phyloP scores from a whole-genome alignment of 345 rosid genomes.

The Populus pruinosa region DNA sequence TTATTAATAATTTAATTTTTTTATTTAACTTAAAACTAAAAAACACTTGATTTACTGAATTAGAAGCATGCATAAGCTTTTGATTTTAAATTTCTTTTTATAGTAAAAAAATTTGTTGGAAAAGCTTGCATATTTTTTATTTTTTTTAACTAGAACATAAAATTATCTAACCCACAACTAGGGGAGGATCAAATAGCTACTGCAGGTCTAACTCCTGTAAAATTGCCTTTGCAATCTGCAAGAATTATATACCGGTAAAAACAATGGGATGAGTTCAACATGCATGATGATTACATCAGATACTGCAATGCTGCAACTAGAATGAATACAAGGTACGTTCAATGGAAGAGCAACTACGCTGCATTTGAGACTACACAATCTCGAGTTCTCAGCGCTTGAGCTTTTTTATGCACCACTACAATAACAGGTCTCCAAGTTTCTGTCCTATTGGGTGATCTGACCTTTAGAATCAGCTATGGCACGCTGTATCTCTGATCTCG shows the following conservation, averaged over 20 bases:
- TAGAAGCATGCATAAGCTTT: no score
- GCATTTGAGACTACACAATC: not conserved
- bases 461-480: not conserved
- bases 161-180: no score
- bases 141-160: no score
- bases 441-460: not conserved
- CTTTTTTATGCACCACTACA: not conserved
- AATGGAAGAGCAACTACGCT: not conserved
- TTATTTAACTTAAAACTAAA: no score
- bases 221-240: conserved; percentile 4
- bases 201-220: not conserved
- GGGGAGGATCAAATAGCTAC: no score
- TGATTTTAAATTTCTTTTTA: no score
- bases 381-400: not conserved
- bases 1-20: no score
- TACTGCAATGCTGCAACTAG: conserved; percentile 3
- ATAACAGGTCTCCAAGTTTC: not conserved
- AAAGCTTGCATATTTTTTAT: no score
- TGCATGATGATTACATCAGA: conserved; percentile 1
- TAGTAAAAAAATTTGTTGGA: no score
- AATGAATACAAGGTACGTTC: conserved; percentile 2
- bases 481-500: not conserved
- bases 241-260: conserved; percentile 5
- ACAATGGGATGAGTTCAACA: not conserved
- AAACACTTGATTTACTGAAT: no score